These are phyloP conservation scores for Fusarium denticulatum DNA, from an alignment of 2,329 filamentous ascomycete species.

Conservation along the genomic window DNA sequence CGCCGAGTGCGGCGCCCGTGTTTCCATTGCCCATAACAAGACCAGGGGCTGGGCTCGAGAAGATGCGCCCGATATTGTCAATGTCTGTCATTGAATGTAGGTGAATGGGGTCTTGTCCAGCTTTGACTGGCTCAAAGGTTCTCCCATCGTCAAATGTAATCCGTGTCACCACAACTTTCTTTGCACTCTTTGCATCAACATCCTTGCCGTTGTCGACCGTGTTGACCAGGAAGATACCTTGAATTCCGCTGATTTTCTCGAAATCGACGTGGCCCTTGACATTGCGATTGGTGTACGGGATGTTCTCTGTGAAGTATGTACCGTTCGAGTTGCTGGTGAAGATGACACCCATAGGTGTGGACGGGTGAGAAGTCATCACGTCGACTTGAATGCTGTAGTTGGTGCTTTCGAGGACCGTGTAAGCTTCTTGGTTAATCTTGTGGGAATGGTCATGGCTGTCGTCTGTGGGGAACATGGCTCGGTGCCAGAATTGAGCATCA, in stretches of 20 bases:
- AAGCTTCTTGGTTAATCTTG: conserved; percentile 79
- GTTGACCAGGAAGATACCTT: conserved; percentile 92
- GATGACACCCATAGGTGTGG: conserved; percentile 82
- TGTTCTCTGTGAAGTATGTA: conserved; percentile 92
- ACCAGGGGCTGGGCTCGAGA: conserved; percentile 92
- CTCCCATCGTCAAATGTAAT: conserved; percentile 97
- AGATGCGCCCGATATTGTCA: conserved; percentile 84
- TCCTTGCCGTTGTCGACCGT: conserved; percentile 86
- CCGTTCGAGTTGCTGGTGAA: conserved; percentile 98
- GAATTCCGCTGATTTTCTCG: conserved; percentile 90
- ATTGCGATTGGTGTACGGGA: conserved; percentile 92
- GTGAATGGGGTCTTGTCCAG: conserved; percentile 76
- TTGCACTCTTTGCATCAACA: conserved; percentile 64
- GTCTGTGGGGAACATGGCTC: conserved; percentile 85
- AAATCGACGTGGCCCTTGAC: conserved; percentile 84
- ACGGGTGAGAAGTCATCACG: conserved; percentile 76
- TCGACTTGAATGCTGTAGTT: conserved; percentile 98
- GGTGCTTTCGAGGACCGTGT: conserved; percentile 94
- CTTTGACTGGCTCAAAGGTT: conserved; percentile 79
- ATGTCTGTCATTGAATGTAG: conserved; percentile 92
- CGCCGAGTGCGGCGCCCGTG: conserved; percentile 76
- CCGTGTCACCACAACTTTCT: conserved; percentile 77
- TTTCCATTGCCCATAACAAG: conserved; percentile 96
- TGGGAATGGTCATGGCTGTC: conserved; percentile 78
- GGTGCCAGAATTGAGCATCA: conserved; percentile 87